These are phyloP conservation scores for Orobanche coerulescens DNA, from an alignment of 257 asterid species.

Conservation along the genomic window DNA sequence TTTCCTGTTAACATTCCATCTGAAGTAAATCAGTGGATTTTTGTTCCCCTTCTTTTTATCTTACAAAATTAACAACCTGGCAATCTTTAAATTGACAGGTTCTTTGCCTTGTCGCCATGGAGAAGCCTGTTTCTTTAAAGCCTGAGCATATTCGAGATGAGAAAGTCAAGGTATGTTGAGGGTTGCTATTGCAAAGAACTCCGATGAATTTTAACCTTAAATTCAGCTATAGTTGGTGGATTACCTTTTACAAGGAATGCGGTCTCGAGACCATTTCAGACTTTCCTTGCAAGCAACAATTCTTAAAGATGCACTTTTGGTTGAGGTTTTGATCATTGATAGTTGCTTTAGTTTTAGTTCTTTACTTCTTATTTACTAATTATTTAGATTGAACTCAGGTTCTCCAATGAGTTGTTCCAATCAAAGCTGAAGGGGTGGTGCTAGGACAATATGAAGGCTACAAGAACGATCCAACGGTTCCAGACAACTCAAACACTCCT, in stretches of 20 bases:
- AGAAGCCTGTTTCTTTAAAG: conserved; percentile 71
- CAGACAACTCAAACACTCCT: conserved; percentile 80
- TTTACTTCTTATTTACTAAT: conserved; percentile 14
- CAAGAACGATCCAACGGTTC: conserved; percentile 89
- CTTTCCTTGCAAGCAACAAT: too few relatives aligned
- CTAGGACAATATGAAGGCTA: conserved; percentile 96
- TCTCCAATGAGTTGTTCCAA: conserved; percentile 84
- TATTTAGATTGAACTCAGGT: conserved; percentile 44
- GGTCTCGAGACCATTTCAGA: too few relatives aligned
- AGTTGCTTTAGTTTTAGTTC: conserved; percentile 1
- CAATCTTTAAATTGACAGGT: conserved; percentile 39
- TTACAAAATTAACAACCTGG: not conserved
- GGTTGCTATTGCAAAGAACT: not conserved
- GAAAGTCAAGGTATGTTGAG: conserved; percentile 74
- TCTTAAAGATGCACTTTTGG: too few relatives aligned
- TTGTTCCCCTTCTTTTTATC: not conserved
- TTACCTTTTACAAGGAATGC: too few relatives aligned
- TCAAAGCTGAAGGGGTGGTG: conserved; percentile 84
- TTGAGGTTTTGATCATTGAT: not conserved
- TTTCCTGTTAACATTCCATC: not conserved
- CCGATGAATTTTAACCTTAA: not conserved
- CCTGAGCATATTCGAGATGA: conserved; percentile 91
- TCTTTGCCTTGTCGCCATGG: conserved; percentile 92
- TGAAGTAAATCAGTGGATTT: conserved; percentile 1
- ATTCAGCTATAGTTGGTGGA: not conserved